Base-by-base conservation (phyloP, 805 yeast genomes). In the Sporopachydermia quercuum region DNA sequence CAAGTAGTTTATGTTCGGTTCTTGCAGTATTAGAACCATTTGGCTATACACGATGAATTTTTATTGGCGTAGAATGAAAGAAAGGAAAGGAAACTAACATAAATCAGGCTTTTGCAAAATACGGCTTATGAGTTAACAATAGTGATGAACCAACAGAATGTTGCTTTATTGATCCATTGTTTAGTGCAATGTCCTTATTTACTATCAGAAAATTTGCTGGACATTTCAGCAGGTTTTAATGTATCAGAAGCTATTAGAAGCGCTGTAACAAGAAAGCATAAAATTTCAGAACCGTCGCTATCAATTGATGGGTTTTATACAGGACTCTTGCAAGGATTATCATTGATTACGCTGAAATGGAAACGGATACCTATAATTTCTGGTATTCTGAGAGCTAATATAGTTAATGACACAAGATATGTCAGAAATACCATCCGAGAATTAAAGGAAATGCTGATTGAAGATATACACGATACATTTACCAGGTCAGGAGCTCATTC, bases 201-300 rank as follows among this genome's bases (percentile, higher is more conserved):
- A 5, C 38, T 49, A 11, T 43, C 46, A 11, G 40, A 36, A 3
- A 38, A 33, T 15, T 39, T 34, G 2, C 17, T 35, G 11, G 43
- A 39, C 23, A 40, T 44, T 5, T 37, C 37, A 3, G 11, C 39
- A 2, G 38, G 35, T 4, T 19, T 36, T 5, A 13, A 16, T 4
- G 44, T 52, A 8, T 39, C 45, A 3, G 53, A 52, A 15, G 53
- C 49, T 3, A 36, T 52, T 36, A 36, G 47, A 37, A 42, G 50
- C 3, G 49, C 56, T 5, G 42, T 43, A 2, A 35, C 37, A 2
- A 34, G 56, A 18, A 52, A 52, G 37, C 34, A 37, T 4, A 37
- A 37, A 1, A 45, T 52, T 33, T 44, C 53, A 1, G 47, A 49
- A 35, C 56, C 56, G 18, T 47, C 54, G 4, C 40, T 52, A 13